Evolutionary conservation across 441 rosid genomes (phyloP).

Genomic region (Populus tomentosa): DNA sequence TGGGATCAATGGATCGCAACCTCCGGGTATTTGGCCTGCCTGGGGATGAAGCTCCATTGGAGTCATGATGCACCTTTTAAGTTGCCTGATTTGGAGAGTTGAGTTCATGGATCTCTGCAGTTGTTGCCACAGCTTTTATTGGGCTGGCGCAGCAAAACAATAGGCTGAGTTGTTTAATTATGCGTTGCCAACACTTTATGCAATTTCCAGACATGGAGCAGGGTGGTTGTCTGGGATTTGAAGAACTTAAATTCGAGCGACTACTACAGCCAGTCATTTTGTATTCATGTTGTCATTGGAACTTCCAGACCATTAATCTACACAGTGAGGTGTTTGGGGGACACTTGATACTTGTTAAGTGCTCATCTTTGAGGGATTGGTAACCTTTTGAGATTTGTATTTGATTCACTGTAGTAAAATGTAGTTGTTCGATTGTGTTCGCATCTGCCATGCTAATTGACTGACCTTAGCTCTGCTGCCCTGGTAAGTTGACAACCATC

Average conservation of each 20-base stretch:
- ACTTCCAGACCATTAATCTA: not conserved
- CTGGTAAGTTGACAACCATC: not conserved
- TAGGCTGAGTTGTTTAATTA: not conserved
- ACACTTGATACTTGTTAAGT: not conserved
- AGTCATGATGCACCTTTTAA: constrained; percentile 31
- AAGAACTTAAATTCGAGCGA: not conserved
- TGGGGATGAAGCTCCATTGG: constrained; percentile 42
- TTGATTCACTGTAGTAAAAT: not conserved
- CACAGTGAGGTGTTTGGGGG: not conserved
- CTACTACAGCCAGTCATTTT: not conserved
- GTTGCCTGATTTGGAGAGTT: constrained; percentile 3
- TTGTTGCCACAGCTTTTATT: not conserved
- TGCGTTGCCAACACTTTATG: not conserved
- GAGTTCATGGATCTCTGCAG: not conserved
- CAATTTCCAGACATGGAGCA: not conserved
- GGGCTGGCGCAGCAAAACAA: not conserved
- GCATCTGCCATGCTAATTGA: not conserved
- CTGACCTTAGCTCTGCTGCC: not conserved
- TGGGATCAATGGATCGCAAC: constrained; percentile 97
- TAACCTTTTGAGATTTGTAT: not conserved
- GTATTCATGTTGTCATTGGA: not conserved
- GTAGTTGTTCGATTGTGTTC: not conserved
- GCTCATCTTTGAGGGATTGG: not conserved
- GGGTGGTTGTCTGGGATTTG: not conserved
- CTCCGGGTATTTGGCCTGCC: constrained; percentile 87